Base-by-base conservation (phyloP, 148 eudicot genomes). In the Agrostemma githago region DNA sequence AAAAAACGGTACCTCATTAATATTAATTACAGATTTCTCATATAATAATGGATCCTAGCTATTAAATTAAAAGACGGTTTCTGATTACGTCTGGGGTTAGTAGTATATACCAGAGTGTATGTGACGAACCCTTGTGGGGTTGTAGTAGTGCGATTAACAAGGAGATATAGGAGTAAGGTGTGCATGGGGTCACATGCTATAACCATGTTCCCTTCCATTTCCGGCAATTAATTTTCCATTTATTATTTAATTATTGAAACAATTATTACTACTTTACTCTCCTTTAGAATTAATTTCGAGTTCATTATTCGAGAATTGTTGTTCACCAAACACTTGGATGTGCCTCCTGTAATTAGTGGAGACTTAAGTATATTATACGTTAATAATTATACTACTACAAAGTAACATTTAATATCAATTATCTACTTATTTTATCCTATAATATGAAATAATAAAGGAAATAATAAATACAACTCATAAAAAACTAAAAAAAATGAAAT, bases 181-280 rank as follows among this genome's bases (percentile, higher is more conserved):
- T 53, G 59, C 70, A 72, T 72, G 76, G 42, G 42, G 19, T 66
- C 76, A 78, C 80, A 78, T 78, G 80, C 66, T 64, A 15, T 46
- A 65, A 65, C 62, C 72, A 72, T 61, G 74, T 74, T 65, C 65
- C 64, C 6, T 15, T 41, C 20, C n/a, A n/a, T 41, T 72, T 59
- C 15, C 53, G 48, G 48, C 40, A 56, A 54, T 26, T 48, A 69
- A 68, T 71, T 26, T 37, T 26, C 69, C 5, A 39, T 66, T 66
- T 5, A 68, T 71, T 26, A 15, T 26, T 51, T 6, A 39, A 40
- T 66, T 5, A 66, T 40, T 66, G 69, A 56, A 68, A 68, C 39
- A 44, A 68, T 68, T 17, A 68, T 4, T 67, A 5, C 21, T 43
- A 26, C 34, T 26, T 0, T 26, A 26, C 34, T 26, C 34, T 26